Evolutionary conservation across 345 rosid species (phyloP).

Genomic region (Camelina hispida): DNA sequence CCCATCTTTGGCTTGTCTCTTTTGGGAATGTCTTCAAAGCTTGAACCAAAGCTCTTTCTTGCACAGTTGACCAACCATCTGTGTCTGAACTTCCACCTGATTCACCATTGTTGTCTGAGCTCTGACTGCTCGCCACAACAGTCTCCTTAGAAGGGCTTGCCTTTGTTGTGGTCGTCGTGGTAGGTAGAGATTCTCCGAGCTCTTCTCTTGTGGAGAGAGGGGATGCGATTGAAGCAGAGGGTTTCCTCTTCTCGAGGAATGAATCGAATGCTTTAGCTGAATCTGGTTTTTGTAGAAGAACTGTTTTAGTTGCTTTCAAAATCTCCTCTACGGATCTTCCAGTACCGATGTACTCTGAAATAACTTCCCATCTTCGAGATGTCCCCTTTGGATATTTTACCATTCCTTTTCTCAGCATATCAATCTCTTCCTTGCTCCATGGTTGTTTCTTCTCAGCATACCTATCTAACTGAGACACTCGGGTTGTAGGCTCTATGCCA

Average conservation of each 20-base stretch:
- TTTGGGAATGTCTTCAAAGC: slow-evolving; percentile 97
- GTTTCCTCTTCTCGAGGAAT: slow-evolving; percentile 96
- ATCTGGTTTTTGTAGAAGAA: slow-evolving; percentile 97
- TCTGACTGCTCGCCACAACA: slow-evolving; percentile 48
- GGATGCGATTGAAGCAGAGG: slow-evolving; percentile 67
- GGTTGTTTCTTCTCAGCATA: slow-evolving; percentile 68
- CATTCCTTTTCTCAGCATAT: slow-evolving; percentile 88
- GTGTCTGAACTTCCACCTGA: slow-evolving; percentile 63
- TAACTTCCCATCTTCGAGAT: slow-evolving; percentile 96
- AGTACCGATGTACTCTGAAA: slow-evolving; percentile 92
- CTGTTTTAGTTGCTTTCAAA: slow-evolving; percentile 91
- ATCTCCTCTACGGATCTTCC: slow-evolving; percentile 96
- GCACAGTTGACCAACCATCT: slow-evolving; percentile 91
- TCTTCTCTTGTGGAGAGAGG: slow-evolving; percentile 93
- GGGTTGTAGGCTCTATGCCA: slow-evolving; percentile 45
- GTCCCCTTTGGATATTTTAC: slow-evolving; percentile 93
- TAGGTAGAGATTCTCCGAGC: slow-evolving; percentile 49
- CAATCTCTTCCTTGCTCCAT: slow-evolving; percentile 93
- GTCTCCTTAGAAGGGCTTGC: slow-evolving; percentile 41
- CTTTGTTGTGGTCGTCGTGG: slow-evolving; percentile 22
- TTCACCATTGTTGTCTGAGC: slow-evolving; percentile 50
- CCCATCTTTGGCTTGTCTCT: slow-evolving; percentile 93
- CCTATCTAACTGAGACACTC: slow-evolving; percentile 43
- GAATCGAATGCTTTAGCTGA: slow-evolving; percentile 88
- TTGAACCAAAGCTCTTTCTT: slow-evolving; percentile 92